Evolutionary conservation across 495 filamentous ascomycete species (phyloP), one percentile per base, ranked within the genome.

Genomic region (Cercophora samala): DNA sequence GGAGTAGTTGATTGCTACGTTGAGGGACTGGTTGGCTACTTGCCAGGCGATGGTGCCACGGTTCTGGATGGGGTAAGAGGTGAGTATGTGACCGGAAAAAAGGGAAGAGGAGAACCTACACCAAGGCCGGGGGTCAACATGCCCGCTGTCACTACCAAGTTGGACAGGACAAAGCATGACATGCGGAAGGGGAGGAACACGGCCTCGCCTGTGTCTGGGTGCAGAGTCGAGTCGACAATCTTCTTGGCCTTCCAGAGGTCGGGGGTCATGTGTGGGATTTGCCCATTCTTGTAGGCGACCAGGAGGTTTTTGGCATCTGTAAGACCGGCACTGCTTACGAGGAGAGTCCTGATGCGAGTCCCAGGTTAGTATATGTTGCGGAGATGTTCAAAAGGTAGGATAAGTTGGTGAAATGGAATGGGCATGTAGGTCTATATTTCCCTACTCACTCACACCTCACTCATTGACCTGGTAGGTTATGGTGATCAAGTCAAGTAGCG

Each of bases 221-320:
- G 95, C 64, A 99, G 76, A 8, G 95, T 98, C 58, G 96, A 93
- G 78, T 99, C 95, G 23, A 97, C 88, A 65, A 97, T 87, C 83
- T 97, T 97, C 85, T 99, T 99, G 46, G 95, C 95, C 66, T 82
- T 83, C 95, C 95, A 99, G 71, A 98, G 77, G 70, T 97, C 91
- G 9, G 93, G 89, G 6, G 89, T 96, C 93, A 98, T 97, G 24
- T 79, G 75, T 64, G 84, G 83, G 64, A 91, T 81, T 71, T 89
- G 82, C 66, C 91, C 92, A 69, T 85, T 83, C 82, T 97, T 98
- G 80, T 97, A 99, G 19, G 83, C 81, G 9, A 89, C 78, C 56
- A 99, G 81, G 54, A 94, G 78, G 58, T 77, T 77, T 75, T 96
- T 97, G 58, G 95, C 92, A 77, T 91, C 80, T 70, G 96, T 91